phyloP scores from a whole-genome alignment of 208 protist genomes.

The Leishmania braziliensis region DNA sequence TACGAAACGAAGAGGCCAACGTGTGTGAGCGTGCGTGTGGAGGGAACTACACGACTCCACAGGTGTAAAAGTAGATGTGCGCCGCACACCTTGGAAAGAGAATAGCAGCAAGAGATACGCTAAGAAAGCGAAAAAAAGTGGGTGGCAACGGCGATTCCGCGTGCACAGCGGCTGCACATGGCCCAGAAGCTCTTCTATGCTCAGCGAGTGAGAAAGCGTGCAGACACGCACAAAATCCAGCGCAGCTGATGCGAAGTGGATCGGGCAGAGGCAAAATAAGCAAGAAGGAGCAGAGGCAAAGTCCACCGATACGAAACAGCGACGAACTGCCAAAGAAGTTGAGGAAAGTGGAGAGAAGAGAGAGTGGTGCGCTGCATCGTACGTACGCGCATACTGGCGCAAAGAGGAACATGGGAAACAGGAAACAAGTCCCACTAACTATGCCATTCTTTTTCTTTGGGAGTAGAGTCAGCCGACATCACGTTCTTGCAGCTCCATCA shows the following conservation, averaged over 20 bases:
- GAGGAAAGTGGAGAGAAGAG: background rate
- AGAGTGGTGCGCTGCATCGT: background rate
- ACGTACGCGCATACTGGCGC: background rate
- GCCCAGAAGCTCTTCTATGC: background rate
- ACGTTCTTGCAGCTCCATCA: background rate
- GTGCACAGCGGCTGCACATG: background rate
- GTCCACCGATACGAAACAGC: background rate
- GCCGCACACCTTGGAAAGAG: constrained; percentile 6
- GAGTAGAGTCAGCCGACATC: background rate
- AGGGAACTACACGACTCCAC: background rate
- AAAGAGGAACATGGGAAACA: background rate
- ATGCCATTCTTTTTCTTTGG: background rate
- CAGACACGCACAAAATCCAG: background rate
- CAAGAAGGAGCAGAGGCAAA: background rate
- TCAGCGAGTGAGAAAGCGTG: background rate
- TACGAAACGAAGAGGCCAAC: background rate
- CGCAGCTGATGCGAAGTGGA: background rate
- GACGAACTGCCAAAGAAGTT: background rate
- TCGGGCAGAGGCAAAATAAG: background rate
- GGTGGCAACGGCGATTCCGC: background rate
- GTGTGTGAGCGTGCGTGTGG: background rate
- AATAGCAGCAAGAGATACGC: constrained; percentile 1
- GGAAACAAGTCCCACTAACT: background rate
- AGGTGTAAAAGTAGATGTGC: background rate
- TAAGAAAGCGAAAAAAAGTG: background rate